Evolutionary conservation across 2,329 filamentous ascomycete genomes (phyloP), one percentile per base, ranked within the genome.

Genomic region (Escovopsis sp.): DNA sequence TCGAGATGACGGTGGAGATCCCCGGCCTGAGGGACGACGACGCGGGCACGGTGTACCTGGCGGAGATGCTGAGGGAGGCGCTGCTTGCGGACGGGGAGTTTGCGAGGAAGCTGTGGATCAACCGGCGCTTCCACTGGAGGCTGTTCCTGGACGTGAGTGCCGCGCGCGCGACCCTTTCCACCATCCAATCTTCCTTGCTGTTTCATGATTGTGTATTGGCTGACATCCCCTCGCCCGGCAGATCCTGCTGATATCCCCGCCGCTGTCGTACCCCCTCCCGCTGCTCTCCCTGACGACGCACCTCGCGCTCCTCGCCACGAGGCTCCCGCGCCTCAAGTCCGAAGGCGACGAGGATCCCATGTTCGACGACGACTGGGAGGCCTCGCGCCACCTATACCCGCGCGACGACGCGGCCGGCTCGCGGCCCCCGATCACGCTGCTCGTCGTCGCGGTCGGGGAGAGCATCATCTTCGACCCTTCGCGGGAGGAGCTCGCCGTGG

Each of bases 311-410:
- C 78, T 95, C 47, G 80, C 84, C 27, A 89, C 91, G 7, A 79
- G 83, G 48, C 71, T 96, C 3, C 91, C 91, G 7, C 74, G 79
- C 24, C 70, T 95, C 40, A 85, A 85, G 58, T 95, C 88, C 2
- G 84, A 94, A 60, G 76, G 76, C 44, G 89, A 96, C 63, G 91
- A 98, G 65, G 91, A 98, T 53, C 91, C 91, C 11, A 79, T 95
- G 57, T 98, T 98, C 63, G 83, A 95, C 65, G 91, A 98, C 63
- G 91, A 98, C 65, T 98, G 91, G 91, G 85, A 83, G 48, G 83
- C 82, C 13, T 79, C 87, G 1, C 71, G 76, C 14, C 79, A 78
- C 43, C 67, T 98, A 27, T 98, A 93, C 64, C 73, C 79, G 1
- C 71, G 70, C 45, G 57, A 61, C 12, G 27, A 30, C 27, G 8